A percentile compares a stretch with the other conserved stretches of the same genome.
These are phyloP conservation scores for Epichloe uncinata DNA, from an alignment of 2,329 filamentous ascomycete species.

Conservation along the genomic window DNA sequence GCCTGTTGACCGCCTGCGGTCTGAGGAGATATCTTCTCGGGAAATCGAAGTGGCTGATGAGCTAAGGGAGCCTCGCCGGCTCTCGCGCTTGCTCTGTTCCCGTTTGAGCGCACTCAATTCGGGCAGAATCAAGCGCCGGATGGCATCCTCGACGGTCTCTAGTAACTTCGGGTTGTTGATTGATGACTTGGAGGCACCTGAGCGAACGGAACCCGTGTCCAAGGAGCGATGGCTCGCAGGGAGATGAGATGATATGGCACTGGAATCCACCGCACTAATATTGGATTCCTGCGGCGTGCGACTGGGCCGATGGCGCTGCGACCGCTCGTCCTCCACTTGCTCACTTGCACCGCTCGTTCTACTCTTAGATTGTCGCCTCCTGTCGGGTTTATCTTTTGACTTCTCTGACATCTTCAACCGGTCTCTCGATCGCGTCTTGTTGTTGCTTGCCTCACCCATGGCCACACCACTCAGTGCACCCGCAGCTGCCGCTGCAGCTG, in stretches of 20 bases:
- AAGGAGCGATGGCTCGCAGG: conserved; percentile 41
- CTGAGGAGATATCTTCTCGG: conserved; percentile 42
- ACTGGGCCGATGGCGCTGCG: conserved; percentile 36
- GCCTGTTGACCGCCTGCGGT: conserved; percentile 48
- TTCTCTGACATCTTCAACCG: conserved; percentile 26
- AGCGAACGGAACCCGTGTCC: conserved; percentile 40
- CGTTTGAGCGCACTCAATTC: conserved; percentile 86
- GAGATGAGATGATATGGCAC: conserved; percentile 38
- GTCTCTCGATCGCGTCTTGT: conserved; percentile 33
- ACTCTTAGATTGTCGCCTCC: conserved; percentile 33
- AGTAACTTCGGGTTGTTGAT: conserved; percentile 87
- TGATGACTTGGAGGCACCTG: conserved; percentile 49
- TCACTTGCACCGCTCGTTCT: conserved; percentile 36
- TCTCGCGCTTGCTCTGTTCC: conserved; percentile 68
- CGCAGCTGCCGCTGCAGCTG: conserved; percentile 17
- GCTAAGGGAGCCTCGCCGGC: conserved; percentile 50
- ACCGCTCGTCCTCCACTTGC: conserved; percentile 32
- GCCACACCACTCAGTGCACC: conserved; percentile 24
- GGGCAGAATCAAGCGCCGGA: conserved; percentile 76
- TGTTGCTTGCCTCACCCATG: conserved; percentile 29
- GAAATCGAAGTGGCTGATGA: conserved; percentile 43
- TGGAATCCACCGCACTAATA: conserved; percentile 40
- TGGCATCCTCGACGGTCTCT: conserved; percentile 86
- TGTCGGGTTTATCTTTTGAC: conserved; percentile 35
- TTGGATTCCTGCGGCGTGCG: conserved; percentile 38